Conservation (phyloP, 169 alveolate species). For the Perkinsus marinus region DNA sequence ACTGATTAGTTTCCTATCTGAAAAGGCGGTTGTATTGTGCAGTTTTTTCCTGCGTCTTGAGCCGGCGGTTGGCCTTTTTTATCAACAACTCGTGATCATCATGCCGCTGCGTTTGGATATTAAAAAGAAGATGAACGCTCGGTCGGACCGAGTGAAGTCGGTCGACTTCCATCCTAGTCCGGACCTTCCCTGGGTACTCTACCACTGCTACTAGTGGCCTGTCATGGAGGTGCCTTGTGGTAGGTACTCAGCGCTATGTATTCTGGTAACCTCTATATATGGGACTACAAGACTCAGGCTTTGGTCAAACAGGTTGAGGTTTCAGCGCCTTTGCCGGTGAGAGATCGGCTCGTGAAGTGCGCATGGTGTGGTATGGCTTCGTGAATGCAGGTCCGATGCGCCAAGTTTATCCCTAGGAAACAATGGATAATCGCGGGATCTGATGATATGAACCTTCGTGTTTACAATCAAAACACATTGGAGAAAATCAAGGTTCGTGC, state of each 20-base stretch:
- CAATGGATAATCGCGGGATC: constrained; percentile 84
- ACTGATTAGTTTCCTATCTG: no score
- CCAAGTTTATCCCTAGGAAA: constrained; percentile 82
- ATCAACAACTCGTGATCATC: background rate
- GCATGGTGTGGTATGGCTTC: background rate
- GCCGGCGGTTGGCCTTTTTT: background rate
- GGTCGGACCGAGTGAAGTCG: constrained; percentile 85
- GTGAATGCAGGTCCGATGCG: constrained; percentile 61
- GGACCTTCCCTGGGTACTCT: background rate
- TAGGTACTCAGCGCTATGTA: constrained; percentile 85
- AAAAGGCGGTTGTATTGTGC: no score
- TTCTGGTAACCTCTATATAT: constrained; percentile 74
- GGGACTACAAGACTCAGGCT: constrained; percentile 66
- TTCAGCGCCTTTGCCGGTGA: constrained; percentile 33
- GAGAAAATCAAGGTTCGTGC: constrained; percentile 67
- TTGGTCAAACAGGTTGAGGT: constrained; percentile 81
- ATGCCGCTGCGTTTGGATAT: constrained; percentile 83
- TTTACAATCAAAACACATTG: constrained; percentile 87
- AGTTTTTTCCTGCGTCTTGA: background rate
- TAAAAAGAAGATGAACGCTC: constrained; percentile 75
- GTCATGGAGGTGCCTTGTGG: constrained; percentile 67
- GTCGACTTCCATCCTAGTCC: constrained; percentile 82
- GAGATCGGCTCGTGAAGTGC: background rate
- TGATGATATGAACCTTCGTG: constrained; percentile 81
- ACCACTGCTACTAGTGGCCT: no score